Conservation (phyloP, 1,284 basidiomycete species). For the Tremellales sp. region DNA sequence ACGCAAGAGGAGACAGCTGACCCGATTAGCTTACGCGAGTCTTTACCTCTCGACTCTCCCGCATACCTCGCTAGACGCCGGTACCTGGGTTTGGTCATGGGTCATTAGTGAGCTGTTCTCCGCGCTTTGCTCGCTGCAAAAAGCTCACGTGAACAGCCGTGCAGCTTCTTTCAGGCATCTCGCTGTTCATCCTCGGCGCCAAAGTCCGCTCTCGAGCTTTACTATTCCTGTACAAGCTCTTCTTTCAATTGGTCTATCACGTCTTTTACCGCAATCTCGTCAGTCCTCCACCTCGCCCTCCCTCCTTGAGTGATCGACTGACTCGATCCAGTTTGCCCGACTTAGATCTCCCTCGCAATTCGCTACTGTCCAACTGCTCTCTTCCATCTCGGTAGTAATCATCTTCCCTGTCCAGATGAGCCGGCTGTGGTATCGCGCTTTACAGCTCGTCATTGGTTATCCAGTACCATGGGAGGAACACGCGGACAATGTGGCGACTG, state of each 20-base stretch:
- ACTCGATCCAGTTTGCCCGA: constrained; percentile 33
- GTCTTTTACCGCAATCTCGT: constrained; percentile 49
- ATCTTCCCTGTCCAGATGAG: constrained; percentile 57
- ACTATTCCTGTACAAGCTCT: constrained; percentile 55
- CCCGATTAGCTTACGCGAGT: constrained; percentile 48
- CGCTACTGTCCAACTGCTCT: constrained; percentile 54
- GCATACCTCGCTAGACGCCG: constrained; percentile 55
- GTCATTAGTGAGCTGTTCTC: constrained; percentile 48
- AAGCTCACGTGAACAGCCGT: no score
- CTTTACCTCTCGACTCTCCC: constrained; percentile 55
- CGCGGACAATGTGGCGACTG: constrained; percentile 50
- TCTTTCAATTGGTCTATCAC: constrained; percentile 50
- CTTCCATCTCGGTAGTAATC: constrained; percentile 53
- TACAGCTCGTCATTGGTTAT: constrained; percentile 51
- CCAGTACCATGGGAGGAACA: constrained; percentile 54
- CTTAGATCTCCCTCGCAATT: constrained; percentile 50
- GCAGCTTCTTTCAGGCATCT: constrained; percentile 50
- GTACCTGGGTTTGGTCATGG: constrained; percentile 57
- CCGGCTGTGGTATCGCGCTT: constrained; percentile 44
- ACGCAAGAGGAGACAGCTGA: not conserved
- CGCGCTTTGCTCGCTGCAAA: no score
- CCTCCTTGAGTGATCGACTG: not conserved
- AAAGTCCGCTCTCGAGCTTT: constrained; percentile 55
- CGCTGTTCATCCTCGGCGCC: constrained; percentile 52
- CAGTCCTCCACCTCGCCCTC: constrained; percentile 4